Percentiles rank a stretch among this genome's conserved stretches.
These are phyloP conservation scores for Debaryomyces sp. DNA, from an alignment of 1,139 yeast species.

Conservation along the genomic window DNA sequence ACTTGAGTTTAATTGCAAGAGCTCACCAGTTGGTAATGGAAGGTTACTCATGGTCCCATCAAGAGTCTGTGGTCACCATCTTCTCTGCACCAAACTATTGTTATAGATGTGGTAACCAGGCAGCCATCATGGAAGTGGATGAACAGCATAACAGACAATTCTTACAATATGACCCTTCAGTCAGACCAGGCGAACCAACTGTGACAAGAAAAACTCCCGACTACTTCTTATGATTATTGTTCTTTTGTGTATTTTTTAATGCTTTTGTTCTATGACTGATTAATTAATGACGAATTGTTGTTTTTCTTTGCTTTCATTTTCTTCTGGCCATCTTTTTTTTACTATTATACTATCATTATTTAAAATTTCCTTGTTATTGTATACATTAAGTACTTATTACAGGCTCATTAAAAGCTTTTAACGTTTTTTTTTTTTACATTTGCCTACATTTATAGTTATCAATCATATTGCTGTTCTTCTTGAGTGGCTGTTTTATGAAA, in stretches of 20 bases:
- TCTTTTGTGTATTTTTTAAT: constrained; percentile 7
- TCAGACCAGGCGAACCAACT: constrained; percentile 95
- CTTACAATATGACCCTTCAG: constrained; percentile 91
- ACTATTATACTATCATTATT: constrained; percentile 4
- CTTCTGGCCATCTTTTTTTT: constrained; percentile 5
- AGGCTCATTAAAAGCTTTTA: constrained; percentile 1
- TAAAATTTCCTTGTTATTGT: constrained; percentile 5
- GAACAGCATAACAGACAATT: constrained; percentile 88
- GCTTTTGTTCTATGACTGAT: constrained; percentile 7
- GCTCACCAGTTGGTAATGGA: constrained; percentile 99
- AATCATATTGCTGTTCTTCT: neutral
- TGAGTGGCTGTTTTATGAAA: neutral
- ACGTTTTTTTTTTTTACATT: neutral
- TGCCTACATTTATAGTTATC: neutral
- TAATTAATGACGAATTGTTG: constrained; percentile 8
- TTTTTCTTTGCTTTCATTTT: constrained; percentile 4
- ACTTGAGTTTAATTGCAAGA: constrained; percentile 85
- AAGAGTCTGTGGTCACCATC: constrained; percentile 90
- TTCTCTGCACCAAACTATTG: constrained; percentile 99
- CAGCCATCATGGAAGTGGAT: constrained; percentile 98
- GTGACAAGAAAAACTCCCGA: constrained; percentile 95
- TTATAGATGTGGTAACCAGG: constrained; percentile 97
- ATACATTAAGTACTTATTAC: constrained; percentile 4
- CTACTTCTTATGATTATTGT: constrained; percentile 64
- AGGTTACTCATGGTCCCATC: constrained; percentile 81